A percentile compares a stretch with the other conserved stretches of the same genome.
These are phyloP conservation scores for Hymenoscyphus fraxineus DNA, from an alignment of 2,329 filamentous ascomycete genomes.

Conservation along the genomic window DNA sequence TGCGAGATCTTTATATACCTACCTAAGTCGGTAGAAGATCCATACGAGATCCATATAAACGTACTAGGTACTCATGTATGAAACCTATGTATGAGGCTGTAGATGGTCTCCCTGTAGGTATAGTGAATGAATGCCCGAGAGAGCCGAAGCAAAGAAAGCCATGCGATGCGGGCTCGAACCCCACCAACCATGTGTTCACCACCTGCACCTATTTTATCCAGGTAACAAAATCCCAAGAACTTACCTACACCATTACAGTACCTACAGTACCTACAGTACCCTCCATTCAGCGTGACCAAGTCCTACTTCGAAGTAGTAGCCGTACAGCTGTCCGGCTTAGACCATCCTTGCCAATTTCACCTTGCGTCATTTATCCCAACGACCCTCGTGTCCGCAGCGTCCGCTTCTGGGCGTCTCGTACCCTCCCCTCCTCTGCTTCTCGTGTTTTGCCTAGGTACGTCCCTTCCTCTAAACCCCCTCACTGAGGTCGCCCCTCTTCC, in stretches of 20 bases:
- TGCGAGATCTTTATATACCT: not conserved
- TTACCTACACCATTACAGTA: not conserved
- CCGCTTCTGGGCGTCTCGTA: not conserved
- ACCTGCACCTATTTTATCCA: not conserved
- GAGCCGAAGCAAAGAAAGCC: too few relatives aligned
- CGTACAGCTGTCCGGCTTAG: not conserved
- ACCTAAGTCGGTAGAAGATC: not conserved
- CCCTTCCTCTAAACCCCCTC: not conserved
- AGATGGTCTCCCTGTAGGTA: too few relatives aligned
- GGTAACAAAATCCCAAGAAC: not conserved
- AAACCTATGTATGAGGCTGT: too few relatives aligned
- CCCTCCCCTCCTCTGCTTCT: constrained; percentile 1
- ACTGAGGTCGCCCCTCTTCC: not conserved
- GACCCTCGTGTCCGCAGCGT: not conserved
- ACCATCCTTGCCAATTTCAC: not conserved
- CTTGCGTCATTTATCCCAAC: not conserved
- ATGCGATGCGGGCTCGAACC: not conserved
- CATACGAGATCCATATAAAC: not conserved
- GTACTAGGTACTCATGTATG: not conserved
- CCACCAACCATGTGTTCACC: constrained; percentile 2
- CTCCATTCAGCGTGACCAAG: too few relatives aligned
- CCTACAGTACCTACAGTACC: too few relatives aligned
- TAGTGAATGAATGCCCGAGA: not conserved
- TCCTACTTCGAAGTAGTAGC: too few relatives aligned
- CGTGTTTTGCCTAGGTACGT: not conserved